Percentiles rank a stretch among this genome's conserved stretches.
Conservation (phyloP, 2,329 filamentous ascomycete genomes). For the Pyricularia grisea region DNA sequence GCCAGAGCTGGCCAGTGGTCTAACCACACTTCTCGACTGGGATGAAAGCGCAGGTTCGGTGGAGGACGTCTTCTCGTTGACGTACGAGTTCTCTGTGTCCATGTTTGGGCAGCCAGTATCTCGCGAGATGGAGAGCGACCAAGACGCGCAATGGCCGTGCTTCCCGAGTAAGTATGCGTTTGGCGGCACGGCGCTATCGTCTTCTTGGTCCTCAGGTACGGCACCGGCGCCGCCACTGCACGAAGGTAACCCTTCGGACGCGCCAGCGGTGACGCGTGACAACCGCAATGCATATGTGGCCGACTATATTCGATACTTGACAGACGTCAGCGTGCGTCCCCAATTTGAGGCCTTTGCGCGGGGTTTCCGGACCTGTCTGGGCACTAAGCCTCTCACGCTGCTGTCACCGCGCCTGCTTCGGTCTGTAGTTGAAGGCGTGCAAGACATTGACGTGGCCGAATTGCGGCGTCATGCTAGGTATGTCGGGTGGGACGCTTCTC, state of each 20-base stretch:
- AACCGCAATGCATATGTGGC: conserved; percentile 72
- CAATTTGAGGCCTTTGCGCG: conserved; percentile 74
- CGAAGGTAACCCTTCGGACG: conserved; percentile 37
- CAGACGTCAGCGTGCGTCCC: conserved; percentile 63
- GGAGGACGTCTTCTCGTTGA: conserved; percentile 71
- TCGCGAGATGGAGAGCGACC: conserved; percentile 38
- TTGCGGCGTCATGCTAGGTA: conserved; percentile 67
- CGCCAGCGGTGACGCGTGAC: conserved; percentile 66
- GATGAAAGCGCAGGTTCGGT: conserved; percentile 64
- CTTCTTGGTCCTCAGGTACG: background rate
- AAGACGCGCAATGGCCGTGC: conserved; percentile 12
- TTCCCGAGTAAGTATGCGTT: conserved; percentile 4
- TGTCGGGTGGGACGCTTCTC: conserved; percentile 65
- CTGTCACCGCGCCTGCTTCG: conserved; percentile 64
- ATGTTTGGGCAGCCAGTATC: conserved; percentile 48
- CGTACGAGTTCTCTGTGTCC: conserved; percentile 72
- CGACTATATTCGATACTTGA: conserved; percentile 80
- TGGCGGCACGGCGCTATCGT: background rate
- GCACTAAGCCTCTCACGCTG: conserved; percentile 60
- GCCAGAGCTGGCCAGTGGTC: conserved; percentile 68
- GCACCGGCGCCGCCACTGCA: conserved; percentile 11
- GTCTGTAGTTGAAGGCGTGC: conserved; percentile 71
- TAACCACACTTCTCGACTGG: conserved; percentile 69
- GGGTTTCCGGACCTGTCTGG: conserved; percentile 71
- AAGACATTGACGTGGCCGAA: conserved; percentile 68